Conservation (phyloP, 768 basidiomycete genomes). For the Leccinum imitatum region DNA sequence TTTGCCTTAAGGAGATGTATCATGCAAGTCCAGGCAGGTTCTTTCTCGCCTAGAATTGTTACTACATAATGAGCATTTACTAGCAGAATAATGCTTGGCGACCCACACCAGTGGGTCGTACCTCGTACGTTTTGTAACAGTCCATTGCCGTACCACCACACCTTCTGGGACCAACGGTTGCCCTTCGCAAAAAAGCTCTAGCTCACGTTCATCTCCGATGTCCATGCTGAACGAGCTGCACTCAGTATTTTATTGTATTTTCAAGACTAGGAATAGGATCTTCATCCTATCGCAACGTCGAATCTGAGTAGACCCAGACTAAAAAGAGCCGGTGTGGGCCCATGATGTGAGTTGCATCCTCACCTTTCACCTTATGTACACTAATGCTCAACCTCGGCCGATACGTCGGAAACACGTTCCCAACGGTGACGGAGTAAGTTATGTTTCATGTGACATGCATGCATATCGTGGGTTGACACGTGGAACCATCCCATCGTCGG, state of each 20-base stretch:
- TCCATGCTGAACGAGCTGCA: not conserved
- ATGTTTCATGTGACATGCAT: constrained; percentile 4
- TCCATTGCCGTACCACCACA: not conserved
- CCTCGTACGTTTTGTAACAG: not conserved
- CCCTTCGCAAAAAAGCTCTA: not conserved
- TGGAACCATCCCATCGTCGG: not conserved
- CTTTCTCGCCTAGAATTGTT: not conserved
- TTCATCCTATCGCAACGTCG: not conserved
- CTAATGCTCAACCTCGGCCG: not conserved
- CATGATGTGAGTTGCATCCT: not conserved
- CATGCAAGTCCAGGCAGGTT: not conserved
- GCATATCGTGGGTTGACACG: not conserved
- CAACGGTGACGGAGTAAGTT: not conserved
- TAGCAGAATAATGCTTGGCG: not conserved
- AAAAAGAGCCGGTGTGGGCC: not conserved
- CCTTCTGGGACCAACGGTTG: not conserved
- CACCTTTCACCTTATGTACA: not conserved
- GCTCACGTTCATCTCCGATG: constrained; percentile 20
- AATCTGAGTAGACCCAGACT: not conserved
- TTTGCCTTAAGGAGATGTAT: constrained; percentile 1
- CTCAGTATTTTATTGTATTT: not conserved
- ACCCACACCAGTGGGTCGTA: not conserved
- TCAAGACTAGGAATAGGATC: not conserved
- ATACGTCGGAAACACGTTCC: constrained; percentile 4
- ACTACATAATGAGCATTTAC: not conserved